Evolutionary conservation across 148 eudicot species (phyloP), one percentile per base, ranked within the genome.

Genomic region (Cornus suecica): DNA sequence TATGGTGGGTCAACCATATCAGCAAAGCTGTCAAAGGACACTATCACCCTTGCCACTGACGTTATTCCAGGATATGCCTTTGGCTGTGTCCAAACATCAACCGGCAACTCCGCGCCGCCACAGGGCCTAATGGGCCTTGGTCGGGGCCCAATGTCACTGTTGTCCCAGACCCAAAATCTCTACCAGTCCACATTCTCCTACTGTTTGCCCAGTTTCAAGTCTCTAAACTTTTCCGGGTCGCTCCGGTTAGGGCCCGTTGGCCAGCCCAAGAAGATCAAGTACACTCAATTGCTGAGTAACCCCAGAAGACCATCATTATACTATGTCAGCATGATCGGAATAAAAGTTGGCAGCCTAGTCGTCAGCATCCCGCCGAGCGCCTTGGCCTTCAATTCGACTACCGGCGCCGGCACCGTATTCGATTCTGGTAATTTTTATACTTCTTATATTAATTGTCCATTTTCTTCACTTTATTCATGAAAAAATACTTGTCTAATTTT

Each of bases 391-490:
- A 76, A 94, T 74, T 83, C 97, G 10, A 75, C 79, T 68, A 90
- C 88, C 27, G 98, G 98, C 0, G 90, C 92, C 6, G 98, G 98
- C 0, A 94, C 98, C 13, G 76, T 94, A 63, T 80, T 94, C 76
- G 98, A 94, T 76, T 90, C 98, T 30, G 94, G 97, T 89, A 85
- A n/a, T n/a, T n/a, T n/a, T n/a, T n/a, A n/a, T n/a, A n/a, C n/a
- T n/a, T n/a, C n/a, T n/a, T n/a, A n/a, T n/a, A n/a, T n/a, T n/a
- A n/a, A n/a, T n/a, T n/a, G n/a, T n/a, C n/a, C n/a, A n/a, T n/a
- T n/a, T n/a, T n/a, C n/a, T n/a, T n/a, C n/a, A n/a, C n/a, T n/a
- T n/a, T n/a, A n/a, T n/a, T n/a, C n/a, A n/a, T n/a, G n/a, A n/a
- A n/a, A n/a, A n/a, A n/a, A n/a, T n/a, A n/a, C n/a, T n/a, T n/a